Base-by-base conservation (phyloP, 1,139 yeast species). In the Candida mesenterica region DNA sequence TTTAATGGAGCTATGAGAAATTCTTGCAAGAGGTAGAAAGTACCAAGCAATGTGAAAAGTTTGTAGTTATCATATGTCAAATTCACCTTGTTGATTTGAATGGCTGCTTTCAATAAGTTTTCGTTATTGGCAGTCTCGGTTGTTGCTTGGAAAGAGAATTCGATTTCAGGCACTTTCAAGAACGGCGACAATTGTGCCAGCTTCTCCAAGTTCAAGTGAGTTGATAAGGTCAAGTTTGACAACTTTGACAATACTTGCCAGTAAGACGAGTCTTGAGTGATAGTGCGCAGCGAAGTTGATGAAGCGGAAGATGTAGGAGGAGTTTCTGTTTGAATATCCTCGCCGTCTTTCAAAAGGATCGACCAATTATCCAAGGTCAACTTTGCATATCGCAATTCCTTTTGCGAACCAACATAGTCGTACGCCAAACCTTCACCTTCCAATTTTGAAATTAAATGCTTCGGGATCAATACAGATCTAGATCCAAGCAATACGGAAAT, bases 381-480 rank as follows among this genome's bases (percentile, higher is more conserved):
- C 15, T 38, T 38, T 14, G 43, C 41, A 20, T 61, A 67, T 44
- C 80, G 59, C 34, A 76, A 51, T 8, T 53, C 57, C 34, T 67
- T 62, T 12, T 68, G 66, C 24, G 60, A 59, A 3, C 43, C 49
- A 15, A 68, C 61, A 25, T 62, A 50, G 47, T 76, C 79, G 32
- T 62, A 59, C 18, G 60, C 52, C 20, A 68, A 58, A 16, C 65
- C 68, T 2, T 67, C 52, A 5, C 54, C 61, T 3, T 55, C 41
- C 2, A 48, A 42, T 23, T 61, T 54, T 30, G 68, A 54, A 4
- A 67, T 46, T 32, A 65, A 62, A 15, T 68, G 64, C 8, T 72
- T 45, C 10, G 68, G 78, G 43, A 81, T 68, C 34, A 82, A 63
- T 0, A 81, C 71, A 0, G 88, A 81, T 33, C 86, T 65, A 0